Conservation (phyloP, 2,329 filamentous ascomycete species). For the Fusarium illudens region DNA sequence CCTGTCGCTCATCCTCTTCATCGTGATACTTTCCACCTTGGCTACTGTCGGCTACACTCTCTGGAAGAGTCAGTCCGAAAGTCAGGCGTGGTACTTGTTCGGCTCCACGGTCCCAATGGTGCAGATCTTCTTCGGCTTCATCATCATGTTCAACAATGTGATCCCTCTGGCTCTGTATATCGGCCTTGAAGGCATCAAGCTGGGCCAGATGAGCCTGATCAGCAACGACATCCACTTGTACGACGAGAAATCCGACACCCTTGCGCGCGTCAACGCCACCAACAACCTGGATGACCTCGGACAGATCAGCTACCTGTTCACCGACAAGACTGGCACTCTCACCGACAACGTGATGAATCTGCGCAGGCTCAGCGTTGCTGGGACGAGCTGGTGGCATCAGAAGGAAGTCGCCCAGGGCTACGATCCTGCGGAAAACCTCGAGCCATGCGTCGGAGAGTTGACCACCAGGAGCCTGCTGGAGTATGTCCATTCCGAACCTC, state of each 20-base stretch:
- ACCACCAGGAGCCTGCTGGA: not conserved
- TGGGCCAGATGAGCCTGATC: not conserved
- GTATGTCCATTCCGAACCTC: not conserved
- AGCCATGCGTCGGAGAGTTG: not conserved
- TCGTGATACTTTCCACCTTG: not conserved
- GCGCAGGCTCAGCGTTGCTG: not conserved
- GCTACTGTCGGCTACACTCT: not conserved
- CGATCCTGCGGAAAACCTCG: not conserved
- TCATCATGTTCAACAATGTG: not conserved
- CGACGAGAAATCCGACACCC: not conserved
- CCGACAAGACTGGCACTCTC: not conserved
- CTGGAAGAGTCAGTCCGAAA: not conserved
- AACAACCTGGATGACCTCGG: not conserved
- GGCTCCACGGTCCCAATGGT: not conserved
- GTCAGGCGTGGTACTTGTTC: not conserved
- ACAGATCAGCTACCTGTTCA: not conserved
- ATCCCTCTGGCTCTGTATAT: not conserved
- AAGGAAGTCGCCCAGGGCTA: not conserved
- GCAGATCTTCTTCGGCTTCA: not conserved
- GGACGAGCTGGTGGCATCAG: not conserved
- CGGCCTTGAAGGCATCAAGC: not conserved
- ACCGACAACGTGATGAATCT: not conserved
- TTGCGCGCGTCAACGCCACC: not conserved
- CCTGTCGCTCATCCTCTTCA: not conserved
- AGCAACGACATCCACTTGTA: not conserved